Percentiles rank a stretch among this genome's conserved stretches.
Evolutionary conservation across 192 early-diverging fungal species (phyloP).

Genomic region (Chytriomyces sp.): DNA sequence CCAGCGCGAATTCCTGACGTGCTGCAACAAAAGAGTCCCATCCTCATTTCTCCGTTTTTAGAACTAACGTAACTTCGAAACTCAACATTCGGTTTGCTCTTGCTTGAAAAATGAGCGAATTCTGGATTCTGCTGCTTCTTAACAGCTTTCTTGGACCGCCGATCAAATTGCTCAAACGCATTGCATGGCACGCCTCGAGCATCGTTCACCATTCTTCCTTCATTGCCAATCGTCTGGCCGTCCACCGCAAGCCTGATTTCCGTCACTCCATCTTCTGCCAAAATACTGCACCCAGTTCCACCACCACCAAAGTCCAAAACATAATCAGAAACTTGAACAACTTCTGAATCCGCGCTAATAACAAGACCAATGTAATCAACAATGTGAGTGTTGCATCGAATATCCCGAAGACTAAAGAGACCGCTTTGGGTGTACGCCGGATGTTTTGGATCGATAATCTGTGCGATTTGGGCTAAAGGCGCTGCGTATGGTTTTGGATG

Average conservation of each 20-base stretch:
- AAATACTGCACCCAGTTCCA: slow-evolving; percentile 7
- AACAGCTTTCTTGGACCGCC: slow-evolving; percentile 6
- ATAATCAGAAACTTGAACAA: slow-evolving; percentile 18
- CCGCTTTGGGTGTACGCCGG: slow-evolving; percentile 27
- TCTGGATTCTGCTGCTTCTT: neutral
- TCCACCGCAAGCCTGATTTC: slow-evolving; percentile 37
- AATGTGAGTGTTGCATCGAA: slow-evolving; percentile 15
- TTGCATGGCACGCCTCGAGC: slow-evolving; percentile 43
- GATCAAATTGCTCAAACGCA: neutral
- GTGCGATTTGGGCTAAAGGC: slow-evolving; percentile 14
- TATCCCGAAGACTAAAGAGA: slow-evolving; percentile 19
- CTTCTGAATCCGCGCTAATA: slow-evolving; percentile 9
- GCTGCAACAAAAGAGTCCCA: slow-evolving; percentile 45
- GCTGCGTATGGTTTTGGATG: slow-evolving; percentile 19
- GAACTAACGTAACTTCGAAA: slow-evolving; percentile 39
- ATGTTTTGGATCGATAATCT: slow-evolving; percentile 28
- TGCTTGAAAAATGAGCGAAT: slow-evolving; percentile 17
- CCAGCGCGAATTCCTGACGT: slow-evolving; percentile 37
- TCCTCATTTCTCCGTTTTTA: slow-evolving; percentile 33
- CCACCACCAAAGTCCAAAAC: slow-evolving; percentile 31
- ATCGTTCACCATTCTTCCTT: slow-evolving; percentile 58
- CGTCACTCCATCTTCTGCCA: slow-evolving; percentile 55
- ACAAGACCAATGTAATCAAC: slow-evolving; percentile 31
- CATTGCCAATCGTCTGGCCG: slow-evolving; percentile 49
- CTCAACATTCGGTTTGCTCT: slow-evolving; percentile 48